Conservation (phyloP, 164 flowering plant species). For the Aristolochia fimbriata region DNA sequence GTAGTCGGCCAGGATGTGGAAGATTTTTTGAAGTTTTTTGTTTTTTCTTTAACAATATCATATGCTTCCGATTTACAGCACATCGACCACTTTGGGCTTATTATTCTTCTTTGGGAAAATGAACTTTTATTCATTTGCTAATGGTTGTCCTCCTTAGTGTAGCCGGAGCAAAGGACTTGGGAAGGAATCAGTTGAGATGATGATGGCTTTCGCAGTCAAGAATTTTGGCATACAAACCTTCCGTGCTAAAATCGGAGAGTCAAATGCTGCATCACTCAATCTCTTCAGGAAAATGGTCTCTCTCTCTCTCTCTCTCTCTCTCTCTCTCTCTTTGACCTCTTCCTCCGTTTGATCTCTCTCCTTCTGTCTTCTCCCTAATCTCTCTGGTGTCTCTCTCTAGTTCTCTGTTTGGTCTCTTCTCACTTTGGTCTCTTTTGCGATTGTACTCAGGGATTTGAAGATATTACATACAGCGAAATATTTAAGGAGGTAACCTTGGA, state of each 20-base stretch:
- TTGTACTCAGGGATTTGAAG: conserved; percentile 62
- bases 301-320: conserved; percentile 15
- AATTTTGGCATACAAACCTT: conserved; percentile 48
- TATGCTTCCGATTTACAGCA: too few species aligned
- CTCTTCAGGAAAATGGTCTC: conserved; percentile 74
- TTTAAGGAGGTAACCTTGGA: conserved; percentile 89
- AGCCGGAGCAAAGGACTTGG: conserved; percentile 98
- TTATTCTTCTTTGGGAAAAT: too few species aligned
- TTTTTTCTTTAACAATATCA: too few species aligned
- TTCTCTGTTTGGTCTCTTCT: background rate
- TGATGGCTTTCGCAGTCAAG: conserved; percentile 80
- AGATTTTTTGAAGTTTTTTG: too few species aligned
- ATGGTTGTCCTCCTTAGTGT: conserved; percentile 17
- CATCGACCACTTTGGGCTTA: too few species aligned
- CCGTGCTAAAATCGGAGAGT: conserved; percentile 77
- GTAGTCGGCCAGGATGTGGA: too few species aligned
- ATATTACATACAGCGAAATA: conserved; percentile 51
- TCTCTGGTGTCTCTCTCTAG: conserved; percentile 6
- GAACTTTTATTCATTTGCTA: too few species aligned
- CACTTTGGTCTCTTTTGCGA: background rate
- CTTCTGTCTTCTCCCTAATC: too few species aligned
- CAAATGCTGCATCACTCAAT: conserved; percentile 57
- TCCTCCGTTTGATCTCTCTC: background rate
- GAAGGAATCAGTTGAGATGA: conserved; percentile 74
- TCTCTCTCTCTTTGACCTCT: conserved; percentile 3